Evolutionary conservation across 805 yeast genomes (phyloP), one percentile per base, ranked within the genome.

Genomic region (Cyberlindnera amylophila): DNA sequence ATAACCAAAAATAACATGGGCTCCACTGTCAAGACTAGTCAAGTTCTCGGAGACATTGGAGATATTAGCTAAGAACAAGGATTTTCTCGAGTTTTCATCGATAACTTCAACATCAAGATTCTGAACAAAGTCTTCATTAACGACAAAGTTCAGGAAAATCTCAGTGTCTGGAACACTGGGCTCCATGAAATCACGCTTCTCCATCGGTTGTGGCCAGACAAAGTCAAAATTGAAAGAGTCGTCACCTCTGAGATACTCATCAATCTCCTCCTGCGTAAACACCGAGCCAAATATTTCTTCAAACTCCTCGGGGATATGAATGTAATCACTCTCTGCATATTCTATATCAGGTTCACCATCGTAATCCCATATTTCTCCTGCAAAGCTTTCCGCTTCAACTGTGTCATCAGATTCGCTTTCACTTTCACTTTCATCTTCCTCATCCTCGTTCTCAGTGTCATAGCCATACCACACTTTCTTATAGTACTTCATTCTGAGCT

Each of bases 151-250:
- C 30, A n/a, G n/a, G n/a, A n/a, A n/a, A n/a, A n/a, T n/a, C n/a
- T n/a, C n/a, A n/a, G n/a, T n/a, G n/a, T n/a, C n/a, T n/a, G n/a
- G n/a, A n/a, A n/a, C n/a, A n/a, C n/a, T n/a, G n/a, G n/a, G n/a
- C n/a, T n/a, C n/a, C n/a, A n/a, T n/a, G n/a, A n/a, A n/a, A 9
- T 26, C 21, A 23, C 36, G 36, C 21, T 16, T 31, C 15, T 24
- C 38, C 18, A 26, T 24, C 36, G 9, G 6, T 16, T 14, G 32
- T 2, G 46, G 49, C 46, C 42, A 47, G 3, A 37, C 41, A 16
- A 42, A 35, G 27, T 45, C 49, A 38, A 45, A 45, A 16, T 34
- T 40, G 38, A 42, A 48, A 9, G 47, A 32, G 21, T 45, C 49
- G 2, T 48, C 52, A n/a, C 45, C 47, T 27, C 35, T 36, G 10